Evolutionary conservation across 108 stramenopile genomes (phyloP).

Genomic region (Cyclotella distinguenda): DNA sequence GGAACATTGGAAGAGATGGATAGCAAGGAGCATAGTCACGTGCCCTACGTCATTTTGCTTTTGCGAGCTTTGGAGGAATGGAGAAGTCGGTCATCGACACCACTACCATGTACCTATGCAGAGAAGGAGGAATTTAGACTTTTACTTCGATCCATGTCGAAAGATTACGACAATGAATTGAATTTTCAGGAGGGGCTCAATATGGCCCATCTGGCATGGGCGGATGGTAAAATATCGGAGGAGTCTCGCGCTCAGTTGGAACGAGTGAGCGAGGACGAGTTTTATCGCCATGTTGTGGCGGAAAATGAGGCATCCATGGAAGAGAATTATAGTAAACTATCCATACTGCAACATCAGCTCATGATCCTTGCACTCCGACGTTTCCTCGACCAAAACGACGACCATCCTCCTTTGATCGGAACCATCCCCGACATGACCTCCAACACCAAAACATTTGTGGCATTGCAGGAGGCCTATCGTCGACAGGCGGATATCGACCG

Average conservation of each 20-base stretch:
- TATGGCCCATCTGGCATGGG: slow-evolving; percentile 84
- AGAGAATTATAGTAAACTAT: not conserved
- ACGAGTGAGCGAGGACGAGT: slow-evolving; percentile 27
- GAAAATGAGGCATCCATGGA: slow-evolving; percentile 6
- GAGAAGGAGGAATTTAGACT: slow-evolving; percentile 86
- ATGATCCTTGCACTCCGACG: slow-evolving; percentile 51
- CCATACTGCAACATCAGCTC: slow-evolving; percentile 40
- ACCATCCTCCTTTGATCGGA: slow-evolving; percentile 82
- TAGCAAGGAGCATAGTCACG: slow-evolving; percentile 70
- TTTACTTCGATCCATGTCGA: slow-evolving; percentile 51
- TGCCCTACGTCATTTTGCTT: slow-evolving; percentile 86
- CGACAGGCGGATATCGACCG: slow-evolving; percentile 69
- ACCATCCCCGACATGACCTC: slow-evolving; percentile 94
- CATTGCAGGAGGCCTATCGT: slow-evolving; percentile 79
- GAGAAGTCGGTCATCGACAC: slow-evolving; percentile 27
- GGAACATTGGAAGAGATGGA: slow-evolving; percentile 52
- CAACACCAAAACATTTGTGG: slow-evolving; percentile 75
- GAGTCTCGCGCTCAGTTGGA: slow-evolving; percentile 51
- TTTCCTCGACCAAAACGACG: slow-evolving; percentile 52
- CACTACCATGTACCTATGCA: slow-evolving; percentile 53
- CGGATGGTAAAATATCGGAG: slow-evolving; percentile 53
- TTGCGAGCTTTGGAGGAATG: slow-evolving; percentile 55
- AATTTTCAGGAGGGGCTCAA: slow-evolving; percentile 87
- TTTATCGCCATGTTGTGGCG: not conserved
- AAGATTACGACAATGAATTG: slow-evolving; percentile 66